Evolutionary conservation across 148 eudicot genomes (phyloP), one percentile per base, ranked within the genome.

Genomic region (Spergularia marina): DNA sequence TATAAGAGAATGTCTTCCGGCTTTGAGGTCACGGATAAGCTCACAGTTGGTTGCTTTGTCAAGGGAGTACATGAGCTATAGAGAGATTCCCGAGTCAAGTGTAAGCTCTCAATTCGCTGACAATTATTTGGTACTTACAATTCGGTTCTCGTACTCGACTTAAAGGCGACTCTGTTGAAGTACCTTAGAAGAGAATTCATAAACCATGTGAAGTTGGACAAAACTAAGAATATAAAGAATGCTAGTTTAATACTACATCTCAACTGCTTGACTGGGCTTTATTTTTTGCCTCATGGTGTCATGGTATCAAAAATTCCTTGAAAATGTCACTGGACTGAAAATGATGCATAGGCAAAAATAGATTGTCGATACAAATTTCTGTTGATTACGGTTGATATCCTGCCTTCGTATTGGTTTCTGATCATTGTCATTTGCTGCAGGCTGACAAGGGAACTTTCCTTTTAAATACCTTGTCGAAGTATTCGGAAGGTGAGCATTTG

Each of bases 51-150:
- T 89, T 30, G 76, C 96, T 59, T 92, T 92, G 66, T 88, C 98
- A 34, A 95, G 88, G 86, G 98, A 95, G 85, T 90, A 89, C 74
- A 89, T 96, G 68, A 90, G 98, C 89, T 95, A 89, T 77, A 93
- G 98, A 80, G 96, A 92, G 75, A 87, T 90, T 82, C 90, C 89
- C 41, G 98, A 95, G 80, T 87, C 94, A 78, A 89, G 83, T 84
- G 98, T 90, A 74, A 80, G 81, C 73, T 66, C 39, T 47, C 5
- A 1, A 34, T 34, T 30, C 52, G 52, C 11, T 11, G 57, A 54
- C 72, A 25, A 40, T 67, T 70, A 44, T 7, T 60, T 78, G 18
- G 60, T 62, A 20, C 69, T 13, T 49, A 41, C 14, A 3, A 20
- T 76, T 12, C 34, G 10, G 61, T 12, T 39, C 15, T 51, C 71